Conservation (phyloP, 768 basidiomycete species). For the Suillus hirtellus region DNA sequence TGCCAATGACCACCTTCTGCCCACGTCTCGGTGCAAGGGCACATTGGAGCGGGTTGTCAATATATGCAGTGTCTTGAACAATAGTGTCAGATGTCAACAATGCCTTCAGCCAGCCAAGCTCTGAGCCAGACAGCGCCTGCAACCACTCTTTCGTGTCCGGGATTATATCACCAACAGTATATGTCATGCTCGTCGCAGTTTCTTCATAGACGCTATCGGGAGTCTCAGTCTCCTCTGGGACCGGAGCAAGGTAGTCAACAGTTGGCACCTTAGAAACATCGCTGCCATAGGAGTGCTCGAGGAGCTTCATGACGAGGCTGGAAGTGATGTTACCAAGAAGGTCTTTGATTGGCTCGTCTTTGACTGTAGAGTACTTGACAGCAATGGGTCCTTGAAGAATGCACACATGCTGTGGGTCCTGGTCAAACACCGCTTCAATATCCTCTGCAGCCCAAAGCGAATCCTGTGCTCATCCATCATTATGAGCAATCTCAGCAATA, state of each 20-base stretch:
- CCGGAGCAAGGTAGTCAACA: conserved; percentile 79
- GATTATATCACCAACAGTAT: conserved; percentile 49
- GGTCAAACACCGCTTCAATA: conserved; percentile 97
- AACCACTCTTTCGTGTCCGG: conserved; percentile 81
- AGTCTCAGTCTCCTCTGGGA: conserved; percentile 37
- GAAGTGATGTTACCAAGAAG: conserved; percentile 87
- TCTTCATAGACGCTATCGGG: conserved; percentile 47
- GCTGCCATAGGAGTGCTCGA: conserved; percentile 75
- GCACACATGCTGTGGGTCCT: conserved; percentile 97
- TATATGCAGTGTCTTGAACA: conserved; percentile 82
- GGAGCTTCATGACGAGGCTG: conserved; percentile 72
- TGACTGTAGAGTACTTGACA: conserved; percentile 79
- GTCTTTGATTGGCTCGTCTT: conserved; percentile 93
- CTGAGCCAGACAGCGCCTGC: conserved; percentile 77
- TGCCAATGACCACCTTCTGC: conserved; percentile 73
- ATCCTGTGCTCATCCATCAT: conserved; percentile 51
- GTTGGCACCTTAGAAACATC: conserved; percentile 75
- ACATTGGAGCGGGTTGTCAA: conserved; percentile 87
- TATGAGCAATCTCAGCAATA: conserved; percentile 12
- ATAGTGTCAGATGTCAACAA: conserved; percentile 79
- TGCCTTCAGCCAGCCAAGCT: conserved; percentile 84
- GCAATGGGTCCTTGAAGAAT: conserved; percentile 98
- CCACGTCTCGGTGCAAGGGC: conserved; percentile 78
- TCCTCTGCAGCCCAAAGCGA: conserved; percentile 98
- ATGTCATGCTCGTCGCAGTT: conserved; percentile 44